Conservation (phyloP, 1,139 yeast species). For the Candida albicans region DNA sequence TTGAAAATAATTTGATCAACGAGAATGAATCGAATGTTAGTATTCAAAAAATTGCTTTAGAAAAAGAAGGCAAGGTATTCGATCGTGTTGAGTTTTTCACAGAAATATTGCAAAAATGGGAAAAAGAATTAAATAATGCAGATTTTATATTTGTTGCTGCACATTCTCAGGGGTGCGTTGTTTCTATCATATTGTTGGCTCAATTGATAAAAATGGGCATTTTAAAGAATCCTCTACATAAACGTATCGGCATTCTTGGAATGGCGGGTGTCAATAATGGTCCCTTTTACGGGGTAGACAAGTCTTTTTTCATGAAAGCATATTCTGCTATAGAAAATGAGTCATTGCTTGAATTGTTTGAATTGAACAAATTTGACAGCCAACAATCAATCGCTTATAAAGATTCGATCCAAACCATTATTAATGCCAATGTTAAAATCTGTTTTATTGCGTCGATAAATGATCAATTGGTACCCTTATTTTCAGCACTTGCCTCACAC, state of each 20-base stretch:
- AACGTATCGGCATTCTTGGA: slow-evolving; percentile 71
- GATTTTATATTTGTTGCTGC: slow-evolving; percentile 88
- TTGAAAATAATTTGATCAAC: slow-evolving; percentile 47
- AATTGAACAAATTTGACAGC: slow-evolving; percentile 76
- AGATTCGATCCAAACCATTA: slow-evolving; percentile 62
- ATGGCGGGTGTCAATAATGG: slow-evolving; percentile 98
- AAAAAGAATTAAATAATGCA: slow-evolving; percentile 66
- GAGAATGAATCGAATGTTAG: slow-evolving; percentile 49
- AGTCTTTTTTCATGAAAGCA: slow-evolving; percentile 78
- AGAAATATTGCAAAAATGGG: slow-evolving; percentile 70
- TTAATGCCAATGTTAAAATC: slow-evolving; percentile 71
- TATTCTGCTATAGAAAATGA: slow-evolving; percentile 89
- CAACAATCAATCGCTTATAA: slow-evolving; percentile 69
- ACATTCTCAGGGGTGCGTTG: slow-evolving; percentile 96
- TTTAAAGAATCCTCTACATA: slow-evolving; percentile 46
- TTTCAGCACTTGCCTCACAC: slow-evolving; percentile 83
- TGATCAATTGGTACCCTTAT: slow-evolving; percentile 90
- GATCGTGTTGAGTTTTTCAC: slow-evolving; percentile 83
- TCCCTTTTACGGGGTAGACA: slow-evolving; percentile 88
- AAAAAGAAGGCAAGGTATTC: slow-evolving; percentile 87
- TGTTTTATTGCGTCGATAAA: slow-evolving; percentile 84
- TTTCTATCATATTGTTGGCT: slow-evolving; percentile 75
- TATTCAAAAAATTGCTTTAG: slow-evolving; percentile 87
- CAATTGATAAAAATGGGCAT: slow-evolving; percentile 70
- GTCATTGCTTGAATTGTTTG: slow-evolving; percentile 80